Conservation (phyloP, 257 asterid species). For the Scutellaria galericulata region DNA sequence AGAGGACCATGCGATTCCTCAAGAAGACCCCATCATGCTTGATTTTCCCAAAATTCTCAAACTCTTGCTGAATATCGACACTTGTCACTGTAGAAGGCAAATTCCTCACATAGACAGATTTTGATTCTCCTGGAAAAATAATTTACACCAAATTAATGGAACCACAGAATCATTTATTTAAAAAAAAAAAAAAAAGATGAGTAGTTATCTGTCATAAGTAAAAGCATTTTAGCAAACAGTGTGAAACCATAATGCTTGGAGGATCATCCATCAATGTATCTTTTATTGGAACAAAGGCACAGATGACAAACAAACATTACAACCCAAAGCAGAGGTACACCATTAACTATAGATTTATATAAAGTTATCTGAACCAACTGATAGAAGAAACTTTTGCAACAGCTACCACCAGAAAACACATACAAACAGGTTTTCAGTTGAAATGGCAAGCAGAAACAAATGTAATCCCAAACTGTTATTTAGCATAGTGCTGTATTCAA, state of each 20-base stretch:
- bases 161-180: not conserved
- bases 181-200: not conserved
- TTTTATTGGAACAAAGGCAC: slow-evolving; percentile 15
- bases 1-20: slow-evolving; percentile 65
- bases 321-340: slow-evolving; percentile 28
- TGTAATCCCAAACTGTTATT: not conserved
- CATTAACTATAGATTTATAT: slow-evolving; percentile 13
- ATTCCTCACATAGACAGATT: slow-evolving; percentile 82
- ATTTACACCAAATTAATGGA: slow-evolving; percentile 29
- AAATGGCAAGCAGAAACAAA: slow-evolving; percentile 8
- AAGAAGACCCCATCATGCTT: slow-evolving; percentile 79
- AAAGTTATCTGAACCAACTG: not conserved
- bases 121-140: slow-evolving; percentile 63
- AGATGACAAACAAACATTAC: slow-evolving; percentile 7
- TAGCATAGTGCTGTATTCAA: slow-evolving; percentile 16
- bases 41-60: slow-evolving; percentile 67
- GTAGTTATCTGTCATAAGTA: not conserved
- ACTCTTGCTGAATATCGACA: slow-evolving; percentile 70
- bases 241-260: not conserved
- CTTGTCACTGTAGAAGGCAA: slow-evolving; percentile 66
- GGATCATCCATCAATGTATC: not conserved
- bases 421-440: not conserved
- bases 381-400: not conserved
- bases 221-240: not conserved
- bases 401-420: slow-evolving; percentile 18